Percentiles rank a stretch among this genome's conserved stretches.
These are phyloP conservation scores for Claviceps spartinae DNA, from an alignment of 2,329 filamentous ascomycete species.

Conservation along the genomic window DNA sequence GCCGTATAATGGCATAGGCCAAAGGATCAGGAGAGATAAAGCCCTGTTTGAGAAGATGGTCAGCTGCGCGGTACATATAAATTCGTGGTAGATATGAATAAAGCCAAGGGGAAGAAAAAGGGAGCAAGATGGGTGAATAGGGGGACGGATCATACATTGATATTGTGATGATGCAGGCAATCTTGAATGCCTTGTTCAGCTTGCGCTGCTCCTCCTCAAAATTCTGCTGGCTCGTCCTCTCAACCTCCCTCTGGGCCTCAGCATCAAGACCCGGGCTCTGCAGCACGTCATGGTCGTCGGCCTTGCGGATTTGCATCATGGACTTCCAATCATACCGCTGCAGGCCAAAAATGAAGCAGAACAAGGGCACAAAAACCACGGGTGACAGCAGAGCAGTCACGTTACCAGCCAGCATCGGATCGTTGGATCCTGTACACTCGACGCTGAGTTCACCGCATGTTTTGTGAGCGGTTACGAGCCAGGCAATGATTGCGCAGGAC, in stretches of 20 bases:
- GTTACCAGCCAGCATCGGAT: conserved; percentile 80
- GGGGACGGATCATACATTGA: conserved; percentile 13
- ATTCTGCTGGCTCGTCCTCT: conserved; percentile 14
- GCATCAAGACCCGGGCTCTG: conserved; percentile 38
- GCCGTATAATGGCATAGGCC: conserved; percentile 90
- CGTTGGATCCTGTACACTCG: conserved; percentile 63
- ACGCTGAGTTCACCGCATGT: conserved; percentile 58
- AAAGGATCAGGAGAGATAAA: conserved; percentile 61
- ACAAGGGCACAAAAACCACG: conserved; percentile 56
- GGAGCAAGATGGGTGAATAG: no score
- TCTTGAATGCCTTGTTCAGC: conserved; percentile 38
- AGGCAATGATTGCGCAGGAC: conserved; percentile 52
- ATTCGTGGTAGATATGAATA: background rate
- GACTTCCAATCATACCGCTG: conserved; percentile 78
- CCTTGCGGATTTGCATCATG: conserved; percentile 67
- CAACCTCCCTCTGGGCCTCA: conserved; percentile 13
- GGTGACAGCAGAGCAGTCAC: conserved; percentile 71
- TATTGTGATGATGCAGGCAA: conserved; percentile 24
- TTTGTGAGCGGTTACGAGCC: conserved; percentile 61
- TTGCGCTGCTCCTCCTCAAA: conserved; percentile 34
- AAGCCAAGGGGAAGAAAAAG: background rate
- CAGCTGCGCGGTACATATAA: background rate
- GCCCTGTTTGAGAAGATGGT: conserved; percentile 25
- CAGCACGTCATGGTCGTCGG: conserved; percentile 63
- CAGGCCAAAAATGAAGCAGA: conserved; percentile 45